Evolutionary conservation across 257 asterid species (phyloP).

Genomic region (Solanum appendiculatum): DNA sequence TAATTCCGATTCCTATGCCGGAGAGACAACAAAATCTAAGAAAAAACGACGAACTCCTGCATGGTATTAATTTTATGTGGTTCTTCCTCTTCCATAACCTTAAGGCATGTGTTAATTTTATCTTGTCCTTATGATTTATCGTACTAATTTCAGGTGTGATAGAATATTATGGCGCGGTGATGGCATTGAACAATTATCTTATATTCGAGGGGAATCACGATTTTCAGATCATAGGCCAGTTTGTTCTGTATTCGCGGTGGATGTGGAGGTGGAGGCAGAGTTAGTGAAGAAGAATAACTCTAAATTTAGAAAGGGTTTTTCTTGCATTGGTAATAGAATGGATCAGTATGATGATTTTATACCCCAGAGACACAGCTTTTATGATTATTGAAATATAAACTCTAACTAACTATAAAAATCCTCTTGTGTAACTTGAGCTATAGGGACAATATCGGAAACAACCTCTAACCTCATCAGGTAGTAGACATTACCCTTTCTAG

Average conservation of each 20-base stretch:
- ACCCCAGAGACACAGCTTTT: constrained; percentile 50
- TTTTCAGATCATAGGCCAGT: constrained; percentile 88
- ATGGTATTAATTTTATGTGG: no score
- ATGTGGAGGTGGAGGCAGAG: constrained; percentile 32
- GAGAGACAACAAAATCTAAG: constrained; percentile 69
- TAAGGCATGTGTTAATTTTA: not conserved
- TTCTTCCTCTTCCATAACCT: not conserved
- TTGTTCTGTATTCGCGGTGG: constrained; percentile 52
- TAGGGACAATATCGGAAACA: not conserved
- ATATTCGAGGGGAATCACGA: constrained; percentile 75
- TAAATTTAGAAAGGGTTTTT: constrained; percentile 52
- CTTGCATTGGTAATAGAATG: constrained; percentile 37
- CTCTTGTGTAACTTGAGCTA: not conserved
- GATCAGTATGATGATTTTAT: constrained; percentile 36
- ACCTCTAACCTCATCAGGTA: not conserved
- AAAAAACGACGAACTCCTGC: constrained; percentile 90
- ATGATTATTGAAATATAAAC: constrained; percentile 14
- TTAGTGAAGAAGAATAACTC: constrained; percentile 12
- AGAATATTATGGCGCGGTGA: constrained; percentile 73
- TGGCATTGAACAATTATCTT: constrained; percentile 59
- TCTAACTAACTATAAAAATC: not conserved
- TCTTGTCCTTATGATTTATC: not conserved
- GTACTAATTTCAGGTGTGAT: constrained; percentile 57
- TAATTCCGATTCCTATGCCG: constrained; percentile 75
- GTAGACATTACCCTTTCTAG: not conserved